Evolutionary conservation across 805 yeast genomes (phyloP), one percentile per base, ranked within the genome.

Genomic region (Candida sithepensis): DNA sequence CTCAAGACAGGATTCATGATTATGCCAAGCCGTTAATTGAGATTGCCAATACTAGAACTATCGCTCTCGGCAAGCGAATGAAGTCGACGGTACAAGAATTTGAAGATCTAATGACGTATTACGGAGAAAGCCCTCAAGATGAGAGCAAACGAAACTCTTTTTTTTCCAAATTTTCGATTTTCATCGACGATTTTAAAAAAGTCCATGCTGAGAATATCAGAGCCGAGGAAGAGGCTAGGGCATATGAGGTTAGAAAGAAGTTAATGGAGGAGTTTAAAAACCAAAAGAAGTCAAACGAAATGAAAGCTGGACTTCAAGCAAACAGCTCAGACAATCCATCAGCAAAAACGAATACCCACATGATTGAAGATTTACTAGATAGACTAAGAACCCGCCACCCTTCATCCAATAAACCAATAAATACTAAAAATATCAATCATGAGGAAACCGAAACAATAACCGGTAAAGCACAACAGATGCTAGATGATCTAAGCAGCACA

Each of bases 171-270:
- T 82, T 86, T 56, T 65, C 81, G 6, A 75, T 74, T 46, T 86
- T 86, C 57, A 68, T 79, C 22, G 69, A 69, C 41, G 84, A 82
- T 53, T 85, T 81, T 63, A 82, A 77, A 59, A 77, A 74, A 47
- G 88, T 81, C 5, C 85, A 84, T 47, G 66, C 68, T 20, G 91
- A 85, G 47, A 86, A 86, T 57, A 61, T 81, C 19, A 77, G 78
- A 49, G 71, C 77, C 30, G 95, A 86, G 61, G 91, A 84, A 56
- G 86, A 84, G 55, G 73, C 79, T 39, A 71, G 81, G 42, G 70
- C 84, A 4, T 83, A 81, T 55, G 84, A 83, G 56, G 82, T 78
- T 52, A 68, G 91, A 47, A 81, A 82, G 70, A 75, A 70, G 55
- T 59, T 80, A 53, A 63, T 84, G 39, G 84, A 79, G 38, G 57